A percentile compares a stretch with the other conserved stretches of the same genome.
phyloP scores from a whole-genome alignment of 202 grass and related monocot genomes.

The Saccharum hybrid region DNA sequence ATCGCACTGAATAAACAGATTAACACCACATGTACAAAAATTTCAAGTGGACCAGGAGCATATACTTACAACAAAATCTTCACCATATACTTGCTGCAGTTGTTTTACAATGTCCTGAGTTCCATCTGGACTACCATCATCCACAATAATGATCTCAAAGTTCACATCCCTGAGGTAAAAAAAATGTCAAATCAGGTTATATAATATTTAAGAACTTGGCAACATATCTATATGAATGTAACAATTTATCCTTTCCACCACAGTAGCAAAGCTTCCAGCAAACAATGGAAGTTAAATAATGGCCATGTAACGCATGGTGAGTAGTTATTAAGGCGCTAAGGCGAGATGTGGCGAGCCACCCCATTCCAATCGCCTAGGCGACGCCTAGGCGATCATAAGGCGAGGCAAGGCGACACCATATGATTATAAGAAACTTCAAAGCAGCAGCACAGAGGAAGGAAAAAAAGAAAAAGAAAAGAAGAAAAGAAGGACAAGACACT shows the following conservation, averaged over 20 bases:
- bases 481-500: no score
- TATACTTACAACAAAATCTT: conserved; percentile 87
- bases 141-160: conserved; percentile 97
- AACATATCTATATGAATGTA: not conserved
- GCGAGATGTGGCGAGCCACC: no score
- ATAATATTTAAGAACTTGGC: conserved; percentile 5
- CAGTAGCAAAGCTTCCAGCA: not conserved
- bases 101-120: conserved; percentile 97
- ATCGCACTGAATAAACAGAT: conserved; percentile 26
- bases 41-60: not conserved
- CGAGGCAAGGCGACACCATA: no score
- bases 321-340: no score
- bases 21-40: not conserved
- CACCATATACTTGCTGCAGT: conserved; percentile 84
- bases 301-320: not conserved
- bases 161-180: conserved; percentile 54
- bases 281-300: conserved; percentile 6
- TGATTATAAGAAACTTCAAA: no score
- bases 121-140: conserved; percentile 98
- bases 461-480: no score
- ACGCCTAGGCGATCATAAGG: no score
- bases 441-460: no score
- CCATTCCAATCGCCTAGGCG: no score
- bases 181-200: not conserved
- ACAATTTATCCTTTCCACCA: not conserved